Base-by-base conservation (phyloP, 331 rosid genomes). In the Acacia concinna region DNA sequence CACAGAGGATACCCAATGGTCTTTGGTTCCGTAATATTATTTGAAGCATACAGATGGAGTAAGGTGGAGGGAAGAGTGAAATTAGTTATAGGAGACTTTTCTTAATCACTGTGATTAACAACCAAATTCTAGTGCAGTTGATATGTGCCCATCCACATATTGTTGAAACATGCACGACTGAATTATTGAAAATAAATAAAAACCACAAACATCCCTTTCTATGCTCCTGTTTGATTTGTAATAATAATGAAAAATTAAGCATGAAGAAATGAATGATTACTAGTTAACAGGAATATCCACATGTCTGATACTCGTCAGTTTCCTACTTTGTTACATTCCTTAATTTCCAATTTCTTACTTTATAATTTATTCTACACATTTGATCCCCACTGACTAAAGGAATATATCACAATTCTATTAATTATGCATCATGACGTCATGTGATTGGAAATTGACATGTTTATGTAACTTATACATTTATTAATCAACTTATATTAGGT, bases 141-240 rank as follows among this genome's bases (percentile, higher is more conserved):
- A 62, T 77, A 83, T 69, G 47, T 85, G 37, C 7, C 81, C 70
- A 82, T 83, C 83, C 83, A 73, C 59, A 43, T n/a, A n/a, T 60
- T 62, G 35, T 56, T 43, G 51, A 81, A 78, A 38, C 21, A 38
- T 5, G 23, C 8, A 46, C 20, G 10, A 38, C 4, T 21, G 51
- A 67, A 37, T 67, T 9, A 21, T 52, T 21, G 30, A 21, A 21
- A 80, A 66, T 27, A 5, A 80, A 57, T 25, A 21, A 23, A 21
- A 54, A 3, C 68, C 63, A 76, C 40, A 64, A 25, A 73, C 38
- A 14, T 34, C 3, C 21, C 47, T 46, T 47, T 65, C 74, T 13
- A 18, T 1, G 31, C 43, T n/a, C n/a, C 25, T 10, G 71, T 9
- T 1, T 9, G 12, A 25, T 77, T 67, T 35, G n/a, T n/a, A n/a